Percentiles rank a stretch among this genome's conserved stretches.
Evolutionary conservation across 2,329 filamentous ascomycete genomes (phyloP).

Genomic region (Diaporthe longicolla): DNA sequence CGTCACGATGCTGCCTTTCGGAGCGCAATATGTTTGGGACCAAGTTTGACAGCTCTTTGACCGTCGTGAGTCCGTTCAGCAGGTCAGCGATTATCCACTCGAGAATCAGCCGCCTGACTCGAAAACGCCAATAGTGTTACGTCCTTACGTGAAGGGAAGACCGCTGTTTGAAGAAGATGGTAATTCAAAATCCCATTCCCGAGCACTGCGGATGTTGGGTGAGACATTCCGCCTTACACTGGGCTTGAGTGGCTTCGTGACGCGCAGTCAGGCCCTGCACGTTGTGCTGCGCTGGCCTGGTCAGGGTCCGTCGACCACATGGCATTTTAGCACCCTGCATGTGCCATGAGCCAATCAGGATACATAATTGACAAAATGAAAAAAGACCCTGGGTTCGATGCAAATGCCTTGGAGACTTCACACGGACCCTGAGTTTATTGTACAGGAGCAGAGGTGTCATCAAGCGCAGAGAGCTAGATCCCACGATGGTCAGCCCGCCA

Average conservation of each 20-base stretch:
- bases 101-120: constrained; percentile 29
- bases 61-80: neutral
- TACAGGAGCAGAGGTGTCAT: constrained; percentile 18
- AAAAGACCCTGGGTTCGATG: neutral
- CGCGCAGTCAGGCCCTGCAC: constrained; percentile 18
- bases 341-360: neutral
- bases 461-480: constrained; percentile 32
- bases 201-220: neutral
- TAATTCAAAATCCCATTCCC: neutral
- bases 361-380: neutral
- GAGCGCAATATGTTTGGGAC: neutral
- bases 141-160: neutral
- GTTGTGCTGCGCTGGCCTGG: neutral
- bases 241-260: neutral
- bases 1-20: neutral
- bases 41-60: constrained; percentile 1
- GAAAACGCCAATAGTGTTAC: neutral
- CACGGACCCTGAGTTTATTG: neutral
- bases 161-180: neutral
- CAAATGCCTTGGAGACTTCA: too few relatives aligned
- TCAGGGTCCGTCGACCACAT: constrained; percentile 20
- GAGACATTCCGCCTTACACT: neutral
- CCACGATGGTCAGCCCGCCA: constrained; percentile 19
- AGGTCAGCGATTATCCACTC: constrained; percentile 21
- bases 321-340: constrained; percentile 27